phyloP scores from a whole-genome alignment of 352 stramenopile genomes.

The Plasmopara muralis region DNA sequence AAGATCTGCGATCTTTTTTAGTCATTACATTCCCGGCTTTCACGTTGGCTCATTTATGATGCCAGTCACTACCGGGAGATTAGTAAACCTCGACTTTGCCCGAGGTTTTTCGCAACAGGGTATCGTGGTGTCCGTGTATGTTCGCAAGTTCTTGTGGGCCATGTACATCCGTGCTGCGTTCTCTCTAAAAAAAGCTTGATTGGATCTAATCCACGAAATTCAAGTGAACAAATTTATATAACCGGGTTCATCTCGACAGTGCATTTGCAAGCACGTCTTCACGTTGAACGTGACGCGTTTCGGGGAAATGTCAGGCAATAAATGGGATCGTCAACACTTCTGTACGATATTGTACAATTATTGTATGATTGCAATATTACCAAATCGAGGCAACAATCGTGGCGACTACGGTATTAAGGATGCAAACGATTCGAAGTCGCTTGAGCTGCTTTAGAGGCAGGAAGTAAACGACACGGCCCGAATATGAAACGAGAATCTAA shows the following conservation, averaged over 20 bases:
- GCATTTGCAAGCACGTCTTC: conserved; percentile 36
- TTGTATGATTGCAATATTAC: conserved; percentile 20
- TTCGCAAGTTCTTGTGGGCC: conserved; percentile 30
- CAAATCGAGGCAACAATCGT: conserved; percentile 43
- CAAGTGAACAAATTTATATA: conserved; percentile 66
- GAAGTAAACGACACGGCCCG: conserved; percentile 67
- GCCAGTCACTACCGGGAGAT: too few relatives aligned
- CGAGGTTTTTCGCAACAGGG: too few relatives aligned
- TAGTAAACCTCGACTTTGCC: too few relatives aligned
- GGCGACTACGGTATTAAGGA: conserved; percentile 28
- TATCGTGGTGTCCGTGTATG: too few relatives aligned
- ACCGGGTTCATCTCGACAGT: conserved; percentile 45
- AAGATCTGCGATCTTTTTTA: too few relatives aligned
- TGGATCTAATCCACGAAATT: conserved; percentile 53
- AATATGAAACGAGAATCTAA: conserved; percentile 48
- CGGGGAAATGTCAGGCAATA: conserved; percentile 38
- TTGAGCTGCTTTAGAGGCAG: conserved; percentile 37
- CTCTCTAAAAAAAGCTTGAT: conserved; percentile 36
- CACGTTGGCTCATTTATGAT: too few relatives aligned
- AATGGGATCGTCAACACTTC: not conserved
- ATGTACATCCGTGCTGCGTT: conserved; percentile 33
- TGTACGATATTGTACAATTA: not conserved
- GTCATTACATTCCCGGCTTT: too few relatives aligned
- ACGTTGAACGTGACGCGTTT: conserved; percentile 61
- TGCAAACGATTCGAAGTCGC: conserved; percentile 30